These are phyloP conservation scores for Glaciozyma martinii DNA, from an alignment of 768 basidiomycete species.

Conservation along the genomic window DNA sequence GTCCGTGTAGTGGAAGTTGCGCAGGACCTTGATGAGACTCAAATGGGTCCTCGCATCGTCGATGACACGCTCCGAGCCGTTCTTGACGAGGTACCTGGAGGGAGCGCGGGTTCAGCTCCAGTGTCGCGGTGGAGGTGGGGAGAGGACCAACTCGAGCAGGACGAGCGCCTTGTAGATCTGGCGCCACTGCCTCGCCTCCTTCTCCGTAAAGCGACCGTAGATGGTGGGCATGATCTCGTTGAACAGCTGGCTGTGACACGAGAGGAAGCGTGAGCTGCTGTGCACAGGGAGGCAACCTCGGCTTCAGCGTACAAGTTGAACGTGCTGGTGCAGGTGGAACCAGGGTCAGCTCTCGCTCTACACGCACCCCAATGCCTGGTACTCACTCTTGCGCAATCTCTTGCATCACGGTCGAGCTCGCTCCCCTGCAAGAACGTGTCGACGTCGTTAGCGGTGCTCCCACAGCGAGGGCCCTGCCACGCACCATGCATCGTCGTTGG, in stretches of 20 bases:
- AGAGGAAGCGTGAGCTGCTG: not conserved
- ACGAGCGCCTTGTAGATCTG: constrained; percentile 83
- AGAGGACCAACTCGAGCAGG: constrained; percentile 6
- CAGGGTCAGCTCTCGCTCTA: not conserved
- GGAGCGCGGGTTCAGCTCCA: constrained; percentile 58
- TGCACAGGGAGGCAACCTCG: no score
- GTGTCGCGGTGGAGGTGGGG: constrained; percentile 37
- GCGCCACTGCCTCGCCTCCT: constrained; percentile 95
- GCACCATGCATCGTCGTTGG: constrained; percentile 95
- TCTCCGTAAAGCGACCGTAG: constrained; percentile 89
- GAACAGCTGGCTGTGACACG: constrained; percentile 69
- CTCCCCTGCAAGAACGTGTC: constrained; percentile 57
- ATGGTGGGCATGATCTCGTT: constrained; percentile 99
- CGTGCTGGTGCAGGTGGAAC: constrained; percentile 55
- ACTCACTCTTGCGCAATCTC: constrained; percentile 92
- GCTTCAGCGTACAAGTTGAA: constrained; percentile 69
- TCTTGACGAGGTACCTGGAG: constrained; percentile 77
- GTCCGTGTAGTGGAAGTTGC: constrained; percentile 96
- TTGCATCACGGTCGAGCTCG: constrained; percentile 94
- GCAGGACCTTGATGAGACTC: constrained; percentile 90
- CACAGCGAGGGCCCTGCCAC: constrained; percentile 30
- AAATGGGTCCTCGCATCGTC: constrained; percentile 93
- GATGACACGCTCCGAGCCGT: constrained; percentile 93
- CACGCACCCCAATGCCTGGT: not conserved
- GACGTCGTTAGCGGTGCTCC: not conserved